Base-by-base conservation (phyloP, 2,329 filamentous ascomycete genomes). In the Ophiosphaerella narmari region DNA sequence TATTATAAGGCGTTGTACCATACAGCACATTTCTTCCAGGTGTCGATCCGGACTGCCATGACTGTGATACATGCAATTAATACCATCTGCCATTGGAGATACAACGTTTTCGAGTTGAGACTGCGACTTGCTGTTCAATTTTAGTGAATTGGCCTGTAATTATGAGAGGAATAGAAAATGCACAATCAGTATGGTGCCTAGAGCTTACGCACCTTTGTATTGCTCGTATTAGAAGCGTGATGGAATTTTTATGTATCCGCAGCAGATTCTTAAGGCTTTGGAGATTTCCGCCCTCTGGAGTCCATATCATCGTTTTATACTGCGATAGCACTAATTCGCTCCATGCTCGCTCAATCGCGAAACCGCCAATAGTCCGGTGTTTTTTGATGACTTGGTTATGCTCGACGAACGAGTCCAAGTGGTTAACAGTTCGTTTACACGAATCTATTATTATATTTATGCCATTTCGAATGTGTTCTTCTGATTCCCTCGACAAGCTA, bases 281-380 rank as follows among this genome's bases (percentile, higher is more conserved):
- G 18, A 80, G 71, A 42, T 66, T 65, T 1, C 76, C 76, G 11
- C 75, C 75, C 24, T 78, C 74, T 1, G 72, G 70, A 2, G 77
- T 79, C 77, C 77, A 79, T 50, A 72, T 70, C 61, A 79, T 71
- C 5, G 69, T 73, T 46, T 72, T 71, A 59, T 76, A 77, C 50
- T 75, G 72, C 5, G 69, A 57, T 7, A 79, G 39, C 0, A 78
- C 74, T 3, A 74, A 58, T 34, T 75, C 68, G 42, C 72, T 77
- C 77, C 77, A 80, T 36, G 67, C 71, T 39, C 75, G 67, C 48
- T 78, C 75, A 18, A 77, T 70, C 1, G 73, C 67, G 45, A 74
- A 75, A 2, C 74, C 74, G 8, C 72, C 69, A 14, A 62, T 65
- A 0, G 73, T 77, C 21, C 72, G 66, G 45, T 72, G 70, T 53